Evolutionary conservation across 164 flowering plant genomes (phyloP).

Genomic region (Macadamia integrifolia): DNA sequence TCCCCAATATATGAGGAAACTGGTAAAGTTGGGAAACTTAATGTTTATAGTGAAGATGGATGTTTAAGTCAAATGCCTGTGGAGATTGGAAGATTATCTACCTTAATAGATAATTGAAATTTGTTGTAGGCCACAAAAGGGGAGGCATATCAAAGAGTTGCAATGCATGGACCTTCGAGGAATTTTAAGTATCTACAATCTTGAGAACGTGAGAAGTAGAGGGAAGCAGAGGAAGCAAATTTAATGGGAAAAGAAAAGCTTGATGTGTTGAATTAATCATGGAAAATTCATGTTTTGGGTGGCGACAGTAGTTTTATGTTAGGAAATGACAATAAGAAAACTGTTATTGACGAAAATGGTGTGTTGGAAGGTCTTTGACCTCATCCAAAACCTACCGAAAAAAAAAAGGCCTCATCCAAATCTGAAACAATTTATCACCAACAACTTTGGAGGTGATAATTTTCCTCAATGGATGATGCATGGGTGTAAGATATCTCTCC

Average conservation of each 20-base stretch:
- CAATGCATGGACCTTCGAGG: slow-evolving; percentile 10
- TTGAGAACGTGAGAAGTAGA: slow-evolving; percentile 1
- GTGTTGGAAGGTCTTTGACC: slow-evolving; percentile 17
- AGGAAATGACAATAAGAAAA: too few relatives aligned
- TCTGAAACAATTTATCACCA: background rate
- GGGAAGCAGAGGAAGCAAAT: slow-evolving; percentile 3
- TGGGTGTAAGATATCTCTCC: too few relatives aligned
- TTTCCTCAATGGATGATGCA: slow-evolving; percentile 6
- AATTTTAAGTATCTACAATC: background rate
- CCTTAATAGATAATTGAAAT: too few relatives aligned
- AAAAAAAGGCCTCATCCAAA: background rate
- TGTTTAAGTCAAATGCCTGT: too few relatives aligned
- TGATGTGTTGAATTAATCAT: background rate
- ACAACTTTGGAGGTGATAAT: slow-evolving; percentile 1
- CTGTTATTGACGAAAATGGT: too few relatives aligned
- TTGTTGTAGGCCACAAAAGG: background rate
- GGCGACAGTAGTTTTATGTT: too few relatives aligned
- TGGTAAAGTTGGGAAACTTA: too few relatives aligned
- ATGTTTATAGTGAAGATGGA: too few relatives aligned
- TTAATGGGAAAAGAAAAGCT: slow-evolving; percentile 1
- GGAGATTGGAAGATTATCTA: too few relatives aligned
- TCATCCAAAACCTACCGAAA: background rate
- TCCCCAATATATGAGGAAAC: too few relatives aligned
- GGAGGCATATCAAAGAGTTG: slow-evolving; percentile 7
- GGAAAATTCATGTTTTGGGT: background rate